These are phyloP conservation scores for Fragilariopsis cylindrus DNA, from an alignment of 108 stramenopile genomes.

Conservation along the genomic window DNA sequence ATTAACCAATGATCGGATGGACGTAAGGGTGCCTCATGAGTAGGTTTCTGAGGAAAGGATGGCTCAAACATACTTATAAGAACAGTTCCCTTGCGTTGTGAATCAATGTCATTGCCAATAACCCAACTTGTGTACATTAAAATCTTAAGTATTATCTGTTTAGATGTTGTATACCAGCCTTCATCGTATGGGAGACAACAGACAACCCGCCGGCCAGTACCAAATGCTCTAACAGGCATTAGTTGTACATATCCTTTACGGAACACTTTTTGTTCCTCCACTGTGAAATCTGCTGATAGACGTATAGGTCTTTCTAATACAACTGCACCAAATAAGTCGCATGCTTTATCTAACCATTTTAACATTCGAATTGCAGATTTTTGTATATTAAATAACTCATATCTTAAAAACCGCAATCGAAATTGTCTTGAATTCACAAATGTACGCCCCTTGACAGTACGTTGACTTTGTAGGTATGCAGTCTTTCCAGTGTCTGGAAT, in stretches of 20 bases:
- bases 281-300: slow-evolving; percentile 8
- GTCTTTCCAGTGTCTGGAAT: background rate
- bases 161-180: background rate
- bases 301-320: slow-evolving; percentile 13
- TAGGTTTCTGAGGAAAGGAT: background rate
- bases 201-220: background rate
- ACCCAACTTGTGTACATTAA: background rate
- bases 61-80: background rate
- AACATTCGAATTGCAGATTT: slow-evolving; percentile 32
- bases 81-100: slow-evolving; percentile 7
- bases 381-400: slow-evolving; percentile 33
- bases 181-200: slow-evolving; percentile 20
- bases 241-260: background rate
- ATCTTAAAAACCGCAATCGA: slow-evolving; percentile 39
- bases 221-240: background rate
- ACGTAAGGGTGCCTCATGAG: background rate
- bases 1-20: background rate
- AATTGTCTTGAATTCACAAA: slow-evolving; percentile 19
- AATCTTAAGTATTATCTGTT: background rate
- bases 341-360: slow-evolving; percentile 22
- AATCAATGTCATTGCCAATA: background rate
- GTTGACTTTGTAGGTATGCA: too few species aligned
- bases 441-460: background rate
- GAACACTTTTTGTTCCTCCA: slow-evolving; percentile 4
- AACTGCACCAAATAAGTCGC: slow-evolving; percentile 31